phyloP scores from a whole-genome alignment of 148 eudicot species.

The Nepenthes gracilis region DNA sequence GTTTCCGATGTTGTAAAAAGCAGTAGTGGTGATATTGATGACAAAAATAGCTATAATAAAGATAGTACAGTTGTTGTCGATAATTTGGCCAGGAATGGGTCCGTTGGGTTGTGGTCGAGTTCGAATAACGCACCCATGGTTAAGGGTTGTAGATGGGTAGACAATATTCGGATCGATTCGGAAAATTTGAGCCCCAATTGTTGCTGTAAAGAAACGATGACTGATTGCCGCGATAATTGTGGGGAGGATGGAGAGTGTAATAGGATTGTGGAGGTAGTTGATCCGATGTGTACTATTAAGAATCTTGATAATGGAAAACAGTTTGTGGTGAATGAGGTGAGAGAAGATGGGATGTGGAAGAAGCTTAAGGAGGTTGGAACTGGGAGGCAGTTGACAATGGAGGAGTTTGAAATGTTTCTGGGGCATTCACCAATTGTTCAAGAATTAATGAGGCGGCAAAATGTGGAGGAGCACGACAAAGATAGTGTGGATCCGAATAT shows the following conservation, averaged over 20 bases:
- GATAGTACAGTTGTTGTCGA: constrained; percentile 18
- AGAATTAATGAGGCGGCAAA: constrained; percentile 90
- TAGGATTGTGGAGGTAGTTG: constrained; percentile 15
- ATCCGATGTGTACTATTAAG: constrained; percentile 56
- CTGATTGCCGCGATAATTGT: constrained; percentile 5
- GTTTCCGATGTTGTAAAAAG: constrained; percentile 49
- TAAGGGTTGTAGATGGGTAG: constrained; percentile 16
- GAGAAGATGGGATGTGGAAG: constrained; percentile 78
- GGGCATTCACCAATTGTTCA: constrained; percentile 96
- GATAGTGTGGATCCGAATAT: constrained; percentile 25
- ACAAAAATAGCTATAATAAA: constrained; percentile 5
- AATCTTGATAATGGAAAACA: constrained; percentile 85
- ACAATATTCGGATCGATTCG: constrained; percentile 22
- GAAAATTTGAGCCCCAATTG: neutral
- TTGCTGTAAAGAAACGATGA: constrained; percentile 5
- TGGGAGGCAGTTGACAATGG: constrained; percentile 88
- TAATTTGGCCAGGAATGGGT: constrained; percentile 18
- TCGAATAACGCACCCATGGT: constrained; percentile 28
- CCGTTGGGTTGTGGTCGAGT: constrained; percentile 17
- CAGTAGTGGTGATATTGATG: constrained; percentile 7
- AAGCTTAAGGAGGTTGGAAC: constrained; percentile 83
- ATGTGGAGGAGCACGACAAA: constrained; percentile 51
- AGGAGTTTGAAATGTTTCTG: constrained; percentile 78
- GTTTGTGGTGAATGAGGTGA: constrained; percentile 89
- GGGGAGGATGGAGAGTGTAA: constrained; percentile 14